Percentiles rank a stretch among this genome's conserved stretches.
These are phyloP conservation scores for Globisporangium recalcitrans DNA, from an alignment of 352 stramenopile species.

Conservation along the genomic window DNA sequence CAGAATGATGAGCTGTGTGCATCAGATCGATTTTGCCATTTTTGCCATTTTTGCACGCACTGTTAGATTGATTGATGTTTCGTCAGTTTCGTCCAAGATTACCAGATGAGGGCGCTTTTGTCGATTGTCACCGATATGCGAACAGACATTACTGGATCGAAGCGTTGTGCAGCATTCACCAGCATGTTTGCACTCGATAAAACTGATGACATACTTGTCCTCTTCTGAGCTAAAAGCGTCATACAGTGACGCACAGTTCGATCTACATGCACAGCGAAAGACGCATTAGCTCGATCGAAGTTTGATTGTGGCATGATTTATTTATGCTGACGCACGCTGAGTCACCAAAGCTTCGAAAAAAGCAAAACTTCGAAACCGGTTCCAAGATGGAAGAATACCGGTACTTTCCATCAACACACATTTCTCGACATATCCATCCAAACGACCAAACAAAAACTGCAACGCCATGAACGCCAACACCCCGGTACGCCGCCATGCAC, in stretches of 20 bases:
- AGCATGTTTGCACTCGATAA: too few species aligned
- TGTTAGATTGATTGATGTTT: neutral
- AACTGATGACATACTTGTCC: too few species aligned
- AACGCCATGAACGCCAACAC: constrained; percentile 14
- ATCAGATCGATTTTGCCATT: neutral
- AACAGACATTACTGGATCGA: too few species aligned
- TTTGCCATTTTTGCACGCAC: neutral
- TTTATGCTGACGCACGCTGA: neutral
- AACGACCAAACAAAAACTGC: neutral
- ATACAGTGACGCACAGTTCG: neutral
- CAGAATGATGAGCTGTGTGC: neutral
- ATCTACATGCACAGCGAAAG: neutral
- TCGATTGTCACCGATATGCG: neutral
- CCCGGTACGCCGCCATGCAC: neutral
- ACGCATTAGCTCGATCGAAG: too few species aligned
- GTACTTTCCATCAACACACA: too few species aligned
- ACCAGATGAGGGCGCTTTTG: neutral
- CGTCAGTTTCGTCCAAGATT: neutral
- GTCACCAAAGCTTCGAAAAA: neutral
- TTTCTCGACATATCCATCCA: too few species aligned
- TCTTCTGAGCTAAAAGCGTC: too few species aligned
- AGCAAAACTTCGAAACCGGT: neutral
- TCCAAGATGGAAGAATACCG: too few species aligned
- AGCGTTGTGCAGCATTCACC: too few species aligned
- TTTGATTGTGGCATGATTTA: constrained; percentile 3